Base-by-base conservation (phyloP, 2,329 filamentous ascomycete genomes). In the Phyllosticta paracitricarpa region DNA sequence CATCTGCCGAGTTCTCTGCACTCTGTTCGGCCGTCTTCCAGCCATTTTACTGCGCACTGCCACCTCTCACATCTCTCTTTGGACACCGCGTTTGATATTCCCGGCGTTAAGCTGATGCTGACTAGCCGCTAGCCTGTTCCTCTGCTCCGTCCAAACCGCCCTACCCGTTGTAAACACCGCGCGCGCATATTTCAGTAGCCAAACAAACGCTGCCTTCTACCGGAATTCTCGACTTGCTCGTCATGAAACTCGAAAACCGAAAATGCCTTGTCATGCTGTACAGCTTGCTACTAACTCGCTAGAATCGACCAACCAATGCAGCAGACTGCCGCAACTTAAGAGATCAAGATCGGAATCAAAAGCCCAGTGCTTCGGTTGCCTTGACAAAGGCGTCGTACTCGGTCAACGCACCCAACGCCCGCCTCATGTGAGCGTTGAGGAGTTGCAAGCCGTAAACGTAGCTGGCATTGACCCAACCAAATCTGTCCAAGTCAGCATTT, bases 401-500 rank as follows among this genome's bases (percentile, higher is more conserved):
- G 3, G 92, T 97, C 67, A 96, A 81, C 6, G 91, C 89, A 61
- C 92, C 93, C 51, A 99, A 80, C 0, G 93, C 91, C 68, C 92
- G 88, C 72, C 87, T 86, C 85, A 94, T 92, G 75, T 96, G 91
- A 33, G 89, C 88, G 68, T 89, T 92, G 63, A 96, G 82, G 67
- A 97, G 89, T 66, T 92, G 87, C 63, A 97, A 81, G 51, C 93
- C 94, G 71, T 95, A 95, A 62, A 97, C 89, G 73, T 96, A 99
- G 72, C 92, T 97, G 69, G 94, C 93, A 72, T 99, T 99, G 70
- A 97, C 94, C 94, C 94, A 99, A 58, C 93, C 94, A 71, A 99
- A 99, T 62, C 93, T 96, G 60, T 19, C 5, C 3, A 2, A 22
- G 61, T 75, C 68, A 76, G 72, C 61, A 63, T 54, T 35, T 17